Conservation (phyloP, 2,329 filamentous ascomycete genomes). For the Capronia epimyces region DNA sequence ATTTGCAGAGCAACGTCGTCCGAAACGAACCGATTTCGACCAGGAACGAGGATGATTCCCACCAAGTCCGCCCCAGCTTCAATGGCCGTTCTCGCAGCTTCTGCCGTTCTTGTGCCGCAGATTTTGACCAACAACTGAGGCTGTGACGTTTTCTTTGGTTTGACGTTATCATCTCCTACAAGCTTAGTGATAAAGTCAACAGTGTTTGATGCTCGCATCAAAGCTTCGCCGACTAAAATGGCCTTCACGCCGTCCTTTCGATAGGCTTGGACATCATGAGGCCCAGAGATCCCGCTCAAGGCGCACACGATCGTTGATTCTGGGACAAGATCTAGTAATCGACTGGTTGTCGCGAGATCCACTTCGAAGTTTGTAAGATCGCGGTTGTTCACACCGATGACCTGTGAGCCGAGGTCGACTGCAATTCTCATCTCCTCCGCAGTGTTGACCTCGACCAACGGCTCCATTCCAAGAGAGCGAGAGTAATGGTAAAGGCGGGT, state of each 20-base stretch:
- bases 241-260: conserved; percentile 85
- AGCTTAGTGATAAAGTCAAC: conserved; percentile 76
- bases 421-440: conserved; percentile 87
- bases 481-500: conserved; percentile 83
- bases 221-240: conserved; percentile 86
- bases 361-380: conserved; percentile 96
- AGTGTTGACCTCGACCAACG: conserved; percentile 92
- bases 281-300: conserved; percentile 84
- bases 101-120: conserved; percentile 79
- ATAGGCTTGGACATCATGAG: conserved; percentile 83
- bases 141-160: conserved; percentile 30
- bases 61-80: conserved; percentile 85
- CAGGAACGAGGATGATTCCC: conserved; percentile 84
- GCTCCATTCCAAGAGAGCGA: conserved; percentile 88
- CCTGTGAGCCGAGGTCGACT: conserved; percentile 77
- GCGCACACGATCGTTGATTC: conserved; percentile 84
- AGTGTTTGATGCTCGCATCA: conserved; percentile 86
- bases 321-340: conserved; percentile 79
- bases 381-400: conserved; percentile 95
- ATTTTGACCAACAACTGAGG: conserved; percentile 75
- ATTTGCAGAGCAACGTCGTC: conserved; percentile 75
- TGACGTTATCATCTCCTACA: conserved; percentile 52
- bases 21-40: conserved; percentile 71
- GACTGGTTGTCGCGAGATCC: conserved; percentile 84
- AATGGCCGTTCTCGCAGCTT: conserved; percentile 73